Evolutionary conservation across 1,139 yeast species (phyloP).

Genomic region (Saccharomycopsis crataegensis): DNA sequence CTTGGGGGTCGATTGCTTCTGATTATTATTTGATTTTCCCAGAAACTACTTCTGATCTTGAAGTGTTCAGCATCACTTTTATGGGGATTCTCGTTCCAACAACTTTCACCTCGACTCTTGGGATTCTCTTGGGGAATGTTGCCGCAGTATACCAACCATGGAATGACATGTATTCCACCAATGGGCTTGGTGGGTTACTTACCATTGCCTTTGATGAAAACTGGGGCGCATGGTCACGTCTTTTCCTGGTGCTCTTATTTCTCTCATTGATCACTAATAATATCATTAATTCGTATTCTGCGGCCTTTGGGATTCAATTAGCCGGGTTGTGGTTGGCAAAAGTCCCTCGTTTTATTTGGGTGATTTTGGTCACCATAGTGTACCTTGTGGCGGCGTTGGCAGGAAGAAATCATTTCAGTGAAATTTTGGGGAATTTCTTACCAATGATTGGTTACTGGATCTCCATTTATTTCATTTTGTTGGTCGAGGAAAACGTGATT

Average conservation of each 20-base stretch:
- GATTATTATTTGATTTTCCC: slow-evolving; percentile 84
- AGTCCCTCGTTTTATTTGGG: slow-evolving; percentile 78
- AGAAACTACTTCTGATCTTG: slow-evolving; percentile 53
- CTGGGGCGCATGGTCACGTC: slow-evolving; percentile 75
- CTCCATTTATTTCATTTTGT: slow-evolving; percentile 66
- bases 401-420: slow-evolving; percentile 69
- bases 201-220: slow-evolving; percentile 63
- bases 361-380: slow-evolving; percentile 54
- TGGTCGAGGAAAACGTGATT: slow-evolving; percentile 67
- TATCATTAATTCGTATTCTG: slow-evolving; percentile 74
- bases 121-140: slow-evolving; percentile 62
- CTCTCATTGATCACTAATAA: slow-evolving; percentile 75
- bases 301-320: slow-evolving; percentile 73
- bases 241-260: slow-evolving; percentile 59
- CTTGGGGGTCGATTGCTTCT: slow-evolving; percentile 86
- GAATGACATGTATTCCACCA: slow-evolving; percentile 46
- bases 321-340: slow-evolving; percentile 54
- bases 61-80: slow-evolving; percentile 56
- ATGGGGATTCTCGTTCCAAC: slow-evolving; percentile 69
- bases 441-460: slow-evolving; percentile 97
- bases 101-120: slow-evolving; percentile 68
- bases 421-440: slow-evolving; percentile 75
- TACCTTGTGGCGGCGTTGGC: slow-evolving; percentile 66
- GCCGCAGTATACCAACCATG: slow-evolving; percentile 55
- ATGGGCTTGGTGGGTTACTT: slow-evolving; percentile 77